Evolutionary conservation across 495 filamentous ascomycete species (phyloP).

Genomic region (Podospora bellae-mahoneyi): DNA sequence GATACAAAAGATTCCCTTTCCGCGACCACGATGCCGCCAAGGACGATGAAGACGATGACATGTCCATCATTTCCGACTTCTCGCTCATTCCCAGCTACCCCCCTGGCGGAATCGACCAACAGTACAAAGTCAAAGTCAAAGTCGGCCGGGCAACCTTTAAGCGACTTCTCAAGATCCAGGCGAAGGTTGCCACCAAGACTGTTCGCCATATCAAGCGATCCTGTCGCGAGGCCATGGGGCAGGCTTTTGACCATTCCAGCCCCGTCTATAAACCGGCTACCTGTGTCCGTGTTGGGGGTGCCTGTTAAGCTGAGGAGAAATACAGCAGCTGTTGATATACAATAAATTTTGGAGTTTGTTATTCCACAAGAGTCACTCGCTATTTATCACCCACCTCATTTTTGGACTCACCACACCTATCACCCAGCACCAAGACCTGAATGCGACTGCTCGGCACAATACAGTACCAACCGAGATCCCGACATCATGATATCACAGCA

Average conservation of each 20-base stretch:
- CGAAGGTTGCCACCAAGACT: slow-evolving; percentile 19
- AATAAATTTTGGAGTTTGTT: neutral
- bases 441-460: neutral
- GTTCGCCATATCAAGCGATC: slow-evolving; percentile 16
- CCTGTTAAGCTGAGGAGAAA: neutral
- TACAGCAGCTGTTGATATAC: neutral
- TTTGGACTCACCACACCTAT: neutral
- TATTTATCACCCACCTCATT: neutral
- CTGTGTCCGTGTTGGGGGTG: slow-evolving; percentile 21
- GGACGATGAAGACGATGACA: slow-evolving; percentile 16
- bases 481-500: neutral
- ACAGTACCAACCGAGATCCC: neutral
- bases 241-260: slow-evolving; percentile 11
- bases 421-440: neutral
- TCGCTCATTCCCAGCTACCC: slow-evolving; percentile 26
- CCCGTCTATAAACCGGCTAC: slow-evolving; percentile 5
- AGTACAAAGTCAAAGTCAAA: slow-evolving; percentile 13
- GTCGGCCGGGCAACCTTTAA: slow-evolving; percentile 15
- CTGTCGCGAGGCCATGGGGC: slow-evolving; percentile 14
- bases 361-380: neutral
- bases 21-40: neutral
- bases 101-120: slow-evolving; percentile 19
- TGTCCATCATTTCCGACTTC: slow-evolving; percentile 23
- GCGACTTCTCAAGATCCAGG: slow-evolving; percentile 15
- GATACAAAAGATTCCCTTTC: neutral